Percentiles rank a stretch among this genome's conserved stretches.
Evolutionary conservation across 2,329 filamentous ascomycete genomes (phyloP).

Genomic region (Calonectria honghensis): DNA sequence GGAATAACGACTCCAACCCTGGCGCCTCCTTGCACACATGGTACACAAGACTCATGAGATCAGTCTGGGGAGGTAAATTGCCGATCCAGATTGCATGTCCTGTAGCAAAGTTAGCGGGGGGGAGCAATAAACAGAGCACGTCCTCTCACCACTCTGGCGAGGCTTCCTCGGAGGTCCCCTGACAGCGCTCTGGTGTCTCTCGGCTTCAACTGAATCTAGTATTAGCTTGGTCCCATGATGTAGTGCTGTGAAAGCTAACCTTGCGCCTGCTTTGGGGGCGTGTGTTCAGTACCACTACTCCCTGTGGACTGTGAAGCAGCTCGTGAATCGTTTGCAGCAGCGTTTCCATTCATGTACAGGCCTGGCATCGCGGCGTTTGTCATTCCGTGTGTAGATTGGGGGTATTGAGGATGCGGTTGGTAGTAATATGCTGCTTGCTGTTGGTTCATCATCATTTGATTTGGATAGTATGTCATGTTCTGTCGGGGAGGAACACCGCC

Average conservation of each 20-base stretch:
- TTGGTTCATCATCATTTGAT: slow-evolving; percentile 65
- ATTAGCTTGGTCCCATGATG: slow-evolving; percentile 45
- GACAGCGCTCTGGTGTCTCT: slow-evolving; percentile 54
- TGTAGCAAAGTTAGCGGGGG: slow-evolving; percentile 47
- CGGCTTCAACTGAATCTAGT: slow-evolving; percentile 44
- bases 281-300: slow-evolving; percentile 31
- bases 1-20: slow-evolving; percentile 90
- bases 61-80: slow-evolving; percentile 90
- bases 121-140: slow-evolving; percentile 37
- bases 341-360: slow-evolving; percentile 59
- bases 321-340: slow-evolving; percentile 54
- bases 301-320: slow-evolving; percentile 45
- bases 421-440: slow-evolving; percentile 69
- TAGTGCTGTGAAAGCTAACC: slow-evolving; percentile 48
- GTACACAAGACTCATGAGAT: slow-evolving; percentile 89
- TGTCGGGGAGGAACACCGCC: slow-evolving; percentile 60
- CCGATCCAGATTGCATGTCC: slow-evolving; percentile 97
- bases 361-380: slow-evolving; percentile 59
- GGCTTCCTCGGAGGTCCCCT: slow-evolving; percentile 64
- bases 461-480: slow-evolving; percentile 66
- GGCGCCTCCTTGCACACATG: slow-evolving; percentile 89
- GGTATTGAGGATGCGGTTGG: slow-evolving; percentile 61
- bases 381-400: slow-evolving; percentile 56
- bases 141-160: slow-evolving; percentile 75
- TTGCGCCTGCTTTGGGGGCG: slow-evolving; percentile 48